Evolutionary conservation across 1,139 yeast genomes (phyloP).

Genomic region (Nakaseomyces glabratus): DNA sequence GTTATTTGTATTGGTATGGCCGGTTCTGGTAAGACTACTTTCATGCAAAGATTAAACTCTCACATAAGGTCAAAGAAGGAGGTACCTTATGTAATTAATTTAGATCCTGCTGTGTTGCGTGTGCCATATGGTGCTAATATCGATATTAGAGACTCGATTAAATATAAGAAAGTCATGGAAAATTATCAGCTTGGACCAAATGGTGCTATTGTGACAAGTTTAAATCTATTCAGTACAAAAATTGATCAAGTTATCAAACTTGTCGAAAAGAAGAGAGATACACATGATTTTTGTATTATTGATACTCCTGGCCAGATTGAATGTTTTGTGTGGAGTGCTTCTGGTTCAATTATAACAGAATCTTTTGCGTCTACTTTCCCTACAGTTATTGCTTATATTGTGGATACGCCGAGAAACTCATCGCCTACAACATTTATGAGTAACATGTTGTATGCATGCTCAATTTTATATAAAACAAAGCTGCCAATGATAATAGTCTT

Average conservation of each 20-base stretch:
- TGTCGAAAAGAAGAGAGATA: conserved; percentile 69
- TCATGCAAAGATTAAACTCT: conserved; percentile 88
- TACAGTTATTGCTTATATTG: conserved; percentile 88
- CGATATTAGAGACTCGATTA: conserved; percentile 92
- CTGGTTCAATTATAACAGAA: conserved; percentile 93
- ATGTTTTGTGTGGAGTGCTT: conserved; percentile 94
- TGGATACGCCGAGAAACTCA: conserved; percentile 90
- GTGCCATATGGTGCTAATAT: conserved; percentile 92
- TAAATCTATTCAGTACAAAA: conserved; percentile 86
- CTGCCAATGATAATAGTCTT: conserved; percentile 95
- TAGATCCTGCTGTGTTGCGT: conserved; percentile 92
- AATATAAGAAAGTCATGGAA: conserved; percentile 94
- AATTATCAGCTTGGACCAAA: conserved; percentile 89
- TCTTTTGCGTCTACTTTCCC: conserved; percentile 95
- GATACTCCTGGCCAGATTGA: conserved; percentile 99
- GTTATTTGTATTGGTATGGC: conserved; percentile 93
- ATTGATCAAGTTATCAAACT: conserved; percentile 88
- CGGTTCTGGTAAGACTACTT: conserved; percentile 96
- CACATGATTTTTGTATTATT: conserved; percentile 62
- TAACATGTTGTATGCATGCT: conserved; percentile 96
- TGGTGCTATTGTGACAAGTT: conserved; percentile 94
- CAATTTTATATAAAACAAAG: conserved; percentile 90
- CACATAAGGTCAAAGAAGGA: conserved; percentile 64
- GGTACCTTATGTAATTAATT: conserved; percentile 79
- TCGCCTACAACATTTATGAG: conserved; percentile 97